These are phyloP conservation scores for Rhynchosporium agropyri DNA, from an alignment of 2,329 filamentous ascomycete species.

Conservation along the genomic window DNA sequence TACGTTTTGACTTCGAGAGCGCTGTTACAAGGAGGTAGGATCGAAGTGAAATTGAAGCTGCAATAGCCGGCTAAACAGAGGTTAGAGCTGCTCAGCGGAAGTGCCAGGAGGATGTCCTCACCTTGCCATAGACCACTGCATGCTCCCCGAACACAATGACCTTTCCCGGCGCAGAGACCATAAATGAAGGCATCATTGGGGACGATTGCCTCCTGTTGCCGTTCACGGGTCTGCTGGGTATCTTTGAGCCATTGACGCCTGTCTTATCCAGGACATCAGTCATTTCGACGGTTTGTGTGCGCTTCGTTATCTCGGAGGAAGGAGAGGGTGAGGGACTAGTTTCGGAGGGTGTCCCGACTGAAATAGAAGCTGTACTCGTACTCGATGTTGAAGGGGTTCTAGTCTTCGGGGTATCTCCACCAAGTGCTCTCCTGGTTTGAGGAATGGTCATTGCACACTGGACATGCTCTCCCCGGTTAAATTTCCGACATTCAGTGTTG, in stretches of 20 bases:
- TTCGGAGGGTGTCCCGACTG: slow-evolving; percentile 34
- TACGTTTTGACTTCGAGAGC: slow-evolving; percentile 87
- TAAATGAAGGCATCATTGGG: slow-evolving; percentile 83
- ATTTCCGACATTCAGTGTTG: no score
- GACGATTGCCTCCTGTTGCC: slow-evolving; percentile 62
- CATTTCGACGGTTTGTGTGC: slow-evolving; percentile 26
- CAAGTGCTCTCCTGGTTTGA: slow-evolving; percentile 24
- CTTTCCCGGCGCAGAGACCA: slow-evolving; percentile 97
- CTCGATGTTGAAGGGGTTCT: slow-evolving; percentile 32
- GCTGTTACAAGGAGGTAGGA: slow-evolving; percentile 97
- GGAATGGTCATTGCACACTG: slow-evolving; percentile 31
- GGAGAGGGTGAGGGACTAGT: slow-evolving; percentile 30
- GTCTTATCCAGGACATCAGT: slow-evolving; percentile 26
- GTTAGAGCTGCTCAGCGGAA: slow-evolving; percentile 17
- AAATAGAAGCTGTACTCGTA: slow-evolving; percentile 32
- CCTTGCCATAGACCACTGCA: slow-evolving; percentile 96
- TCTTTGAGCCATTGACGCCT: slow-evolving; percentile 33
- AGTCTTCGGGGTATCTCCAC: slow-evolving; percentile 28
- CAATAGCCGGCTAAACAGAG: slow-evolving; percentile 73
- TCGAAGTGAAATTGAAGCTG: slow-evolving; percentile 89
- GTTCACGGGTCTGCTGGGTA: slow-evolving; percentile 33
- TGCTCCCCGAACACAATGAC: slow-evolving; percentile 99
- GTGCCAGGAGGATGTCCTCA: slow-evolving; percentile 44
- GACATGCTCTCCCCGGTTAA: slow-evolving; percentile 5
- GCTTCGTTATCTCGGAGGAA: slow-evolving; percentile 30